phyloP scores from a whole-genome alignment of 1,284 basidiomycete species.

The Prillingera fragicola region DNA sequence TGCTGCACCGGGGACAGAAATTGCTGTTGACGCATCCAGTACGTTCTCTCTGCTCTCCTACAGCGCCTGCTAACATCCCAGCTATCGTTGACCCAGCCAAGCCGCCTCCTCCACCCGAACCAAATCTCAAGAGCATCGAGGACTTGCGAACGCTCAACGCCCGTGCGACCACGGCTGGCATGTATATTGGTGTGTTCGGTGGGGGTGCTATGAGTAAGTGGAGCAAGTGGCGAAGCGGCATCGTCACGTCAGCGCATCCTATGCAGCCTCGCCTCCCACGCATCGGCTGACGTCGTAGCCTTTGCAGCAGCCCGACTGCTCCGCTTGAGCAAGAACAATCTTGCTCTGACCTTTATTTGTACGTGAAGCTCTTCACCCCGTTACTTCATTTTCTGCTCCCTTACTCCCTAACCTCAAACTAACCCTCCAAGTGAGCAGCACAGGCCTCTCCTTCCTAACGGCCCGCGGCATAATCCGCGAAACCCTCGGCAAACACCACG shows the following conservation, averaged over 20 bases:
- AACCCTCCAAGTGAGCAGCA: slow-evolving; percentile 20
- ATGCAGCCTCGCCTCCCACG: too few species aligned
- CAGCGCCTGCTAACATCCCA: too few species aligned
- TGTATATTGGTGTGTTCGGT: slow-evolving; percentile 16
- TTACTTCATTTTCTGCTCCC: neutral
- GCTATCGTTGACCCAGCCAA: slow-evolving; percentile 10
- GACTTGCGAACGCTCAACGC: slow-evolving; percentile 14
- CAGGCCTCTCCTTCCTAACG: slow-evolving; percentile 25
- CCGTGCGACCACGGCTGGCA: slow-evolving; percentile 18
- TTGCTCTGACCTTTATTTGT: slow-evolving; percentile 29
- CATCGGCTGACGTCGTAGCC: slow-evolving; percentile 13
- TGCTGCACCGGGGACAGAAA: too few species aligned
- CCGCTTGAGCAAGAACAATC: slow-evolving; percentile 17
- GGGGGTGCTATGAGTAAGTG: slow-evolving; percentile 16
- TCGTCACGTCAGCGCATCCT: neutral
- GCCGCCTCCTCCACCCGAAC: neutral
- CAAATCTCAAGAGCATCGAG: slow-evolving; percentile 11
- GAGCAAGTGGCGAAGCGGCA: neutral
- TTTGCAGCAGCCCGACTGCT: slow-evolving; percentile 9
- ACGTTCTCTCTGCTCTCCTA: too few species aligned
- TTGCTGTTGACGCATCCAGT: too few species aligned
- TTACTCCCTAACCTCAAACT: neutral
- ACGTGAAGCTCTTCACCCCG: slow-evolving; percentile 1
- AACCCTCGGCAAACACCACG: slow-evolving; percentile 15
- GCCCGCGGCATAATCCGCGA: slow-evolving; percentile 20